phyloP scores from a whole-genome alignment of 306 rosid genomes.

The Medicago ruthenica region DNA sequence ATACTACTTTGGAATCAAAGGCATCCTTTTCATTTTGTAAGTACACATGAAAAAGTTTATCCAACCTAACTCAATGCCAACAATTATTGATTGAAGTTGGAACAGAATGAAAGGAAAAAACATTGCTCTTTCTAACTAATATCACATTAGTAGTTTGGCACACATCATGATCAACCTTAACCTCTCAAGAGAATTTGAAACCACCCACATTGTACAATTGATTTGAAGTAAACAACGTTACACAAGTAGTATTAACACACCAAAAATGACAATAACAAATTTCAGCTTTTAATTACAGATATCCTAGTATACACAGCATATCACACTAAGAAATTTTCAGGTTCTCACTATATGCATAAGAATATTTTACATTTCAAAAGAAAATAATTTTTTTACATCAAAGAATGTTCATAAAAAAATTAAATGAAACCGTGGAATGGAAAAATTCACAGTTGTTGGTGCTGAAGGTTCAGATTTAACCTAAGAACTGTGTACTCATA shows the following conservation, averaged over 20 bases:
- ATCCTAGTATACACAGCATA: slow-evolving; percentile 33
- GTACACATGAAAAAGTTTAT: not conserved
- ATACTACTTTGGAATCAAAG: too few species aligned
- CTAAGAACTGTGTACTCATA: slow-evolving; percentile 54
- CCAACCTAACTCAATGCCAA: not conserved
- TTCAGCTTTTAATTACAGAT: slow-evolving; percentile 36
- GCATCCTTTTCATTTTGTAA: not conserved
- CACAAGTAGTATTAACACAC: slow-evolving; percentile 17
- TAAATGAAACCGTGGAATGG: slow-evolving; percentile 13
- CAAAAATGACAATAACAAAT: slow-evolving; percentile 6
- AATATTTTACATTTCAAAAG: slow-evolving; percentile 5
- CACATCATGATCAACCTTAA: not conserved
- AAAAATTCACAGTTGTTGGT: slow-evolving; percentile 40
- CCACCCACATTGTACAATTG: slow-evolving; percentile 2
- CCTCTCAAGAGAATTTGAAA: slow-evolving; percentile 9
- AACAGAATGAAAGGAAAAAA: not conserved
- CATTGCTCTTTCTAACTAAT: not conserved
- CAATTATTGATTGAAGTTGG: slow-evolving; percentile 10
- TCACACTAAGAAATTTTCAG: not conserved
- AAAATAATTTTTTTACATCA: not conserved
- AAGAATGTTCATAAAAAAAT: slow-evolving; percentile 22
- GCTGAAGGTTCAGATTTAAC: slow-evolving; percentile 37
- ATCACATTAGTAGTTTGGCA: not conserved
- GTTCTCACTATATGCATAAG: slow-evolving; percentile 5
- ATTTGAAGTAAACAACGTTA: slow-evolving; percentile 30